Evolutionary conservation across 78 protist species (phyloP), one percentile per base, ranked within the genome.

Genomic region (Paulinella micropora): DNA sequence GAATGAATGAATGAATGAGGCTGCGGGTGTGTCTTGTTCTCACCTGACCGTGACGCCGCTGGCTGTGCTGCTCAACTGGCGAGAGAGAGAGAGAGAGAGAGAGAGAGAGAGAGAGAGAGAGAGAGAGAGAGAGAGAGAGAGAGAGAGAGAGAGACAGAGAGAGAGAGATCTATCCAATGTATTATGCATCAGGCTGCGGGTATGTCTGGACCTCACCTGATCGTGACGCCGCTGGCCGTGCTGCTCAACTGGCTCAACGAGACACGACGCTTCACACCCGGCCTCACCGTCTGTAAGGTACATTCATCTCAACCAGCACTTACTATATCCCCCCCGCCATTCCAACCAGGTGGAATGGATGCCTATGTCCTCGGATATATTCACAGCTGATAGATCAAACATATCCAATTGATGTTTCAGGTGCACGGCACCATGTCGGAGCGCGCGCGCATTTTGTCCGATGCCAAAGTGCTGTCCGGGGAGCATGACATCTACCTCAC

Each of bases 61-160:
- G 39, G 37, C 79, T 3, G 86, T 87, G n/a, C 37, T 90, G 28
- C 69, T 34, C 34, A 90, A 90, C 79, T 90, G 92, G 92, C n/a
- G n/a, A n/a, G n/a, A n/a, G n/a, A n/a, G n/a, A n/a, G n/a, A n/a
- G n/a, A n/a, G n/a, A n/a, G n/a, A n/a, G n/a, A n/a, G n/a, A n/a
- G n/a, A n/a, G n/a, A n/a, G n/a, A n/a, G n/a, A n/a, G n/a, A n/a
- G n/a, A n/a, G n/a, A n/a, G n/a, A n/a, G n/a, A n/a, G n/a, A n/a
- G n/a, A n/a, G n/a, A n/a, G n/a, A n/a, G n/a, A n/a, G n/a, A n/a
- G n/a, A n/a, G n/a, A n/a, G n/a, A n/a, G n/a, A n/a, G n/a, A n/a
- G n/a, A n/a, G n/a, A n/a, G n/a, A n/a, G n/a, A n/a, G n/a, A n/a
- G n/a, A n/a, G n/a, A n/a, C n/a, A n/a, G n/a, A n/a, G n/a, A n/a